Conservation (phyloP, 2,329 filamentous ascomycete genomes). For the Xylaria sp. region DNA sequence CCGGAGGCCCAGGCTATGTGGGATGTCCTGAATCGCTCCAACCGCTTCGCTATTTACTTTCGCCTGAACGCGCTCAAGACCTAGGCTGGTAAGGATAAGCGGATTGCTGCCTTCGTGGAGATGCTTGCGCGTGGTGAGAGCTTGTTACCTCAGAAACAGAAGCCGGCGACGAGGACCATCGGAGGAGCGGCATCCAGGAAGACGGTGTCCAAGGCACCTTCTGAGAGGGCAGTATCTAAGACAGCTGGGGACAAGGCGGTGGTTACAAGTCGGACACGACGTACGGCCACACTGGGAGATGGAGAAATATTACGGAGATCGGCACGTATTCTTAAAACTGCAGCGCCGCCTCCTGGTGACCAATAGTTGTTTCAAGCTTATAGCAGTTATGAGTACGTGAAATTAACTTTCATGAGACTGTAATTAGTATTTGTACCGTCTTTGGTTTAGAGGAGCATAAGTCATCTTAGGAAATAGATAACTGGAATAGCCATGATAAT, state of each 20-base stretch:
- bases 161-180: neutral
- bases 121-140: slow-evolving; percentile 42
- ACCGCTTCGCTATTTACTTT: slow-evolving; percentile 43
- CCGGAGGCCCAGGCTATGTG: slow-evolving; percentile 39
- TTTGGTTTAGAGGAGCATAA: neutral
- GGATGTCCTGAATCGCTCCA: slow-evolving; percentile 37
- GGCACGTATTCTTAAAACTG: slow-evolving; percentile 13
- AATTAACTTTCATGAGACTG: neutral
- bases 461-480: neutral
- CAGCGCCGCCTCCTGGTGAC: neutral
- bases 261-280: slow-evolving; percentile 1
- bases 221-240: neutral
- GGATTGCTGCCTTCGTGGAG: slow-evolving; percentile 43
- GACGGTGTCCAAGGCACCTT: too few species aligned
- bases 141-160: slow-evolving; percentile 38
- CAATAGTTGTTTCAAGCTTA: neutral
- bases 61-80: slow-evolving; percentile 43
- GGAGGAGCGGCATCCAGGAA: neutral
- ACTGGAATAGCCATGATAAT: too few species aligned
- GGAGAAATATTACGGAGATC: slow-evolving; percentile 22
- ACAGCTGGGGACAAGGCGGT: neutral
- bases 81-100: slow-evolving; percentile 39
- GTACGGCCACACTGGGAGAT: neutral
- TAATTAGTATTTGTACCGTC: neutral
- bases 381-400: neutral